Evolutionary conservation across 2,329 filamentous ascomycete genomes (phyloP).

Genomic region (Albifimbria verrucaria): DNA sequence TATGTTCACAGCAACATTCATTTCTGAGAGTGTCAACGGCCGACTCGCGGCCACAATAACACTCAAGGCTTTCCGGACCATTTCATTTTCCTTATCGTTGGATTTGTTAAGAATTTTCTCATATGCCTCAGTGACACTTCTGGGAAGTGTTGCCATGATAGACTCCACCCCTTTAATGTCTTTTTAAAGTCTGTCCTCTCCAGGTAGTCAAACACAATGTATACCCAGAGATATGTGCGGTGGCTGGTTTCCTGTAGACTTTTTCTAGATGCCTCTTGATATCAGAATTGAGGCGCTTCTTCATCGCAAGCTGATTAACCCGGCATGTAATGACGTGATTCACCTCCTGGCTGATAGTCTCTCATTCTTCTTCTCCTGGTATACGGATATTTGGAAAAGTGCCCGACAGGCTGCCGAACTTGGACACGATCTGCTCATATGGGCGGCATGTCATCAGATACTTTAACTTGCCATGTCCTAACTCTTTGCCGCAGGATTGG

Average conservation of each 20-base stretch:
- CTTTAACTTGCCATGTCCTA: constrained; percentile 16
- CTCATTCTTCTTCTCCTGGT: constrained; percentile 31
- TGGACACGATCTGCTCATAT: too few species aligned
- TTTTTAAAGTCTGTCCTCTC: constrained; percentile 16
- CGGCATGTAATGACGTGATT: constrained; percentile 28
- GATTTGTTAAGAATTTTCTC: constrained; percentile 22
- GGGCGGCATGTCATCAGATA: too few species aligned
- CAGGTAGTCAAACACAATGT: constrained; percentile 30
- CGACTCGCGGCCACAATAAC: constrained; percentile 22
- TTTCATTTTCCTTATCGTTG: neutral
- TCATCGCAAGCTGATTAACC: constrained; percentile 14
- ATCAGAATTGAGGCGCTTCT: constrained; percentile 12
- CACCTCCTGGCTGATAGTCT: constrained; percentile 31
- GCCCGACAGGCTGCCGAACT: constrained; percentile 14
- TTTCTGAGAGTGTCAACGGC: constrained; percentile 22
- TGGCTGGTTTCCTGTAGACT: constrained; percentile 16
- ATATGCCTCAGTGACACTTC: constrained; percentile 25
- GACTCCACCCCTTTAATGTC: constrained; percentile 13
- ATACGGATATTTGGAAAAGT: constrained; percentile 27
- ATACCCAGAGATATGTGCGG: constrained; percentile 36
- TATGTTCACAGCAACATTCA: constrained; percentile 23
- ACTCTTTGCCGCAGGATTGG: constrained; percentile 30
- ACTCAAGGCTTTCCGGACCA: constrained; percentile 15
- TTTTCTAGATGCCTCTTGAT: constrained; percentile 15
- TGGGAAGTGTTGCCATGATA: constrained; percentile 19